Evolutionary conservation across 495 filamentous ascomycete species (phyloP).

Genomic region (Hapsidospora chrysogenum): DNA sequence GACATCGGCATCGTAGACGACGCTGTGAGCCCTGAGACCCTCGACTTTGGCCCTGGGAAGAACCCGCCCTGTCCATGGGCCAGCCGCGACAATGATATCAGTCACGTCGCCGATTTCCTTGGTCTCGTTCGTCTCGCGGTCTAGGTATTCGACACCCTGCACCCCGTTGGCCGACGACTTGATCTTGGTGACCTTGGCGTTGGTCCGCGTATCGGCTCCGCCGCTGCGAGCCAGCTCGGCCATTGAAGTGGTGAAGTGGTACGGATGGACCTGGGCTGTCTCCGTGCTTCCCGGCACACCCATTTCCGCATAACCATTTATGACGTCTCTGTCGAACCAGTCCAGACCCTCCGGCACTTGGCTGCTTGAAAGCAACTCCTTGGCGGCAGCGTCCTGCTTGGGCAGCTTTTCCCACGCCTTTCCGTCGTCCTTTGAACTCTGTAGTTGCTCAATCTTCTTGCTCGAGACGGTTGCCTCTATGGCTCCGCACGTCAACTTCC

Average conservation of each 20-base stretch:
- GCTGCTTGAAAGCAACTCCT: conserved; percentile 30
- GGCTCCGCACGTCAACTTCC: conserved; percentile 60
- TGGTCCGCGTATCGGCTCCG: conserved; percentile 55
- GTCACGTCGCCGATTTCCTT: conserved; percentile 51
- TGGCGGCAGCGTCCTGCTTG: conserved; percentile 51
- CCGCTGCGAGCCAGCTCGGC: conserved; percentile 59
- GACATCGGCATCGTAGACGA: conserved; percentile 67
- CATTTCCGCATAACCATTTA: conserved; percentile 69
- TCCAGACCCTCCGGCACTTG: conserved; percentile 64
- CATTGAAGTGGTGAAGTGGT: conserved; percentile 79
- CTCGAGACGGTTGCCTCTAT: conserved; percentile 38
- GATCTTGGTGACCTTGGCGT: conserved; percentile 35
- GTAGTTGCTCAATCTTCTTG: conserved; percentile 17
- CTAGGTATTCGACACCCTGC: conserved; percentile 55
- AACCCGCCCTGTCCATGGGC: conserved; percentile 72
- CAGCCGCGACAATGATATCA: conserved; percentile 69
- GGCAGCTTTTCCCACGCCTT: conserved; percentile 44
- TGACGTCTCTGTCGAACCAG: conserved; percentile 58
- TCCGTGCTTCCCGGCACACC: conserved; percentile 43
- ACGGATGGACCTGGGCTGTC: conserved; percentile 91
- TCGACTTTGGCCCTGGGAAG: conserved; percentile 64
- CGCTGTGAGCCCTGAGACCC: conserved; percentile 74
- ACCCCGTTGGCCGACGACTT: conserved; percentile 36
- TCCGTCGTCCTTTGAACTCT: conserved; percentile 8
- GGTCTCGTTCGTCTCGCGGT: conserved; percentile 39